A percentile compares a stretch with the other conserved stretches of the same genome.
Conservation (phyloP, 1,284 basidiomycete species). For the Caloboletus firmus region DNA sequence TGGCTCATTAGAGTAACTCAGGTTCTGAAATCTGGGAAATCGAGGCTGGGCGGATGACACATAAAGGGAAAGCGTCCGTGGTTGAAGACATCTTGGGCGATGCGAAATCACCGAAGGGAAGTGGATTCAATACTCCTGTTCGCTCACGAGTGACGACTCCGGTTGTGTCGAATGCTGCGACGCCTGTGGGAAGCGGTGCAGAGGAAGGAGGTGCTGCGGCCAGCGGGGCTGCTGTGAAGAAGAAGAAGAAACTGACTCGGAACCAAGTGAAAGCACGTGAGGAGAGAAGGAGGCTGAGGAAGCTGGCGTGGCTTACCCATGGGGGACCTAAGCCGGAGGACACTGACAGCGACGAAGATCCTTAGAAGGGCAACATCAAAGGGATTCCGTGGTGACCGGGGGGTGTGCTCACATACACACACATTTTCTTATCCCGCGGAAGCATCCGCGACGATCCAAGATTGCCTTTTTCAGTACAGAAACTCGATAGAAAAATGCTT, state of each 20-base stretch:
- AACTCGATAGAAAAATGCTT: slow-evolving; percentile 16
- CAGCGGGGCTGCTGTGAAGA: slow-evolving; percentile 52
- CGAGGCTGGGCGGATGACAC: slow-evolving; percentile 77
- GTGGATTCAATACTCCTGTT: slow-evolving; percentile 66
- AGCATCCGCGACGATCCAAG: slow-evolving; percentile 36
- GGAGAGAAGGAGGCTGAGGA: slow-evolving; percentile 76
- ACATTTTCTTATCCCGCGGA: slow-evolving; percentile 23
- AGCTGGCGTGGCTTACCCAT: slow-evolving; percentile 80
- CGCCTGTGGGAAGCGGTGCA: slow-evolving; percentile 71
- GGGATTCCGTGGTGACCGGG: slow-evolving; percentile 22
- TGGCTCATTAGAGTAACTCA: slow-evolving; percentile 35
- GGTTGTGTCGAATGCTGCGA: slow-evolving; percentile 58
- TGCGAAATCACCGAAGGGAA: slow-evolving; percentile 64
- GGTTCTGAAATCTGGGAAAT: slow-evolving; percentile 84
- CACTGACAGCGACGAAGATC: slow-evolving; percentile 60
- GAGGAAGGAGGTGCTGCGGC: slow-evolving; percentile 51
- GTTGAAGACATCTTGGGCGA: slow-evolving; percentile 76
- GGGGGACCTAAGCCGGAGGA: slow-evolving; percentile 82
- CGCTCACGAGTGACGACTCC: slow-evolving; percentile 66
- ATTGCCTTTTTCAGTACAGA: slow-evolving; percentile 34
- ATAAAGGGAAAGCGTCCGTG: slow-evolving; percentile 84
- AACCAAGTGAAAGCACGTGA: slow-evolving; percentile 90
- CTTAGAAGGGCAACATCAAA: slow-evolving; percentile 6
- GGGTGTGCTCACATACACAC: background rate
- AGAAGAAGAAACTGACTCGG: slow-evolving; percentile 90